Evolutionary conservation across 495 filamentous ascomycete genomes (phyloP).

Genomic region (Lasiosphaeria miniovina): DNA sequence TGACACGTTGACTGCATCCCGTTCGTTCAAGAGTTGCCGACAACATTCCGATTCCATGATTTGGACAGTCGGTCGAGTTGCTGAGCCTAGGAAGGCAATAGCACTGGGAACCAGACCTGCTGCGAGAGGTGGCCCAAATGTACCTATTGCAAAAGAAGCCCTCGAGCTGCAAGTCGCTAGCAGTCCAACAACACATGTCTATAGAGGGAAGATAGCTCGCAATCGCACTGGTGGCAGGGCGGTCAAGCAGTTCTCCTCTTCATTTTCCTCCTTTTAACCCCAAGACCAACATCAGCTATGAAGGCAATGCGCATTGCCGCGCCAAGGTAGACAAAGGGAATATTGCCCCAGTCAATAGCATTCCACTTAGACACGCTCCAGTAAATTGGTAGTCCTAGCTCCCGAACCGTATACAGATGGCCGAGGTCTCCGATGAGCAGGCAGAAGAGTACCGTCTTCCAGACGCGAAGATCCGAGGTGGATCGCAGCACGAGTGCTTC

Average conservation of each 20-base stretch:
- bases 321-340: conserved; percentile 60
- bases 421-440: conserved; percentile 66
- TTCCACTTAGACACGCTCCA: conserved; percentile 59
- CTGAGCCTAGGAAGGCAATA: no score
- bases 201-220: background rate
- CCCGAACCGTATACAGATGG: conserved; percentile 57
- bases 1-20: no score
- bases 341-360: conserved; percentile 62
- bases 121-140: no score
- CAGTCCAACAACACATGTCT: no score
- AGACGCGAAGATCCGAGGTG: conserved; percentile 59
- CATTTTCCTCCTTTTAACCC: conserved; percentile 15
- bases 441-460: conserved; percentile 58
- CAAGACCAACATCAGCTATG: conserved; percentile 50
- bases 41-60: no score
- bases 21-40: no score
- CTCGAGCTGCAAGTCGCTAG: no score
- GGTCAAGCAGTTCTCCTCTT: conserved; percentile 23
- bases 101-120: no score
- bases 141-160: no score
- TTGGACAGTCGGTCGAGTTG: no score
- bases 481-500: conserved; percentile 65
- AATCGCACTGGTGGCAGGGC: background rate
- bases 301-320: conserved; percentile 55
- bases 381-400: conserved; percentile 52